phyloP scores from a whole-genome alignment of 148 eudicot genomes.

The Vaccinium darrowii region DNA sequence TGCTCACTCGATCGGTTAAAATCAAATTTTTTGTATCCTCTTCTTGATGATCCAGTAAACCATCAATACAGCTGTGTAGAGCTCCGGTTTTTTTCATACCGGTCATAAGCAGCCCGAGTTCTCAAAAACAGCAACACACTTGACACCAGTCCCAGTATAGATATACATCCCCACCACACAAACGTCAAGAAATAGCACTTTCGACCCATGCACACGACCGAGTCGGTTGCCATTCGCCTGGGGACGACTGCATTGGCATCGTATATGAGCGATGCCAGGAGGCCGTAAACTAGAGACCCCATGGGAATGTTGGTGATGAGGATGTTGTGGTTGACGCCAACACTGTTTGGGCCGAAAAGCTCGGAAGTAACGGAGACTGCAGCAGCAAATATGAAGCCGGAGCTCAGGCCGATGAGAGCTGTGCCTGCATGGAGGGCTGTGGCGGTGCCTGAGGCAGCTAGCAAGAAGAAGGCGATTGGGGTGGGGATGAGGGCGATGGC shows the following conservation, averaged over 20 bases:
- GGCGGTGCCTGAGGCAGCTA: slow-evolving; percentile 16
- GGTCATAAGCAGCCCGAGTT: slow-evolving; percentile 25
- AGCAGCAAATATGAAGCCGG: slow-evolving; percentile 30
- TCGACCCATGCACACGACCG: slow-evolving; percentile 29
- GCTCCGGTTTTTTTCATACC: neutral
- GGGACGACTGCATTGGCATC: slow-evolving; percentile 14
- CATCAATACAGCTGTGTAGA: neutral
- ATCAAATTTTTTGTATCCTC: neutral
- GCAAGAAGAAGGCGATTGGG: slow-evolving; percentile 25
- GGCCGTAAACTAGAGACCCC: slow-evolving; percentile 25
- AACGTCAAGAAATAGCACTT: slow-evolving; percentile 24
- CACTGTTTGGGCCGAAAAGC: slow-evolving; percentile 32
- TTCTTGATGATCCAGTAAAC: neutral
- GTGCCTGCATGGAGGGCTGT: slow-evolving; percentile 19
- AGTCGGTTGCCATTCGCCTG: neutral
- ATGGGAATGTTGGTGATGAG: slow-evolving; percentile 34
- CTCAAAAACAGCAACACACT: slow-evolving; percentile 25
- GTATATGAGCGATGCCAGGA: slow-evolving; percentile 23
- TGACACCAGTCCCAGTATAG: slow-evolving; percentile 20
- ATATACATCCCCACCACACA: slow-evolving; percentile 26
- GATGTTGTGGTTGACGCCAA: slow-evolving; percentile 33
- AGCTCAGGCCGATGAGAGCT: slow-evolving; percentile 27
- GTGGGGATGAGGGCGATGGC: slow-evolving; percentile 25
- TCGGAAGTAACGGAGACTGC: slow-evolving; percentile 33
- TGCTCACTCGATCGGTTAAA: neutral